Conservation (phyloP, 306 rosid genomes). For the Acacia crassicarpa region DNA sequence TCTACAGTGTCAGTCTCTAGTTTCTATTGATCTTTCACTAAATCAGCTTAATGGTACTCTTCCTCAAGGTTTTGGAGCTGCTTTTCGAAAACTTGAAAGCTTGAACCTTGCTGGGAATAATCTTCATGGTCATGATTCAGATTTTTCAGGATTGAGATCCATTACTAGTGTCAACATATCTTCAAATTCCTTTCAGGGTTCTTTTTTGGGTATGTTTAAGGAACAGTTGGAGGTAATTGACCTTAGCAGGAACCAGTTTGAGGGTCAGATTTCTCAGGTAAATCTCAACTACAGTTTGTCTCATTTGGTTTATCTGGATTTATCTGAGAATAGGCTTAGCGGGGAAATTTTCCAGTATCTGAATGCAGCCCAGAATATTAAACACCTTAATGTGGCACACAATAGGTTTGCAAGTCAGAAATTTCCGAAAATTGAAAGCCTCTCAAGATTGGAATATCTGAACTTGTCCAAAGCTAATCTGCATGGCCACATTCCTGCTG, state of each 20-base stretch:
- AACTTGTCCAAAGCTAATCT: slow-evolving; percentile 81
- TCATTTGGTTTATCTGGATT: slow-evolving; percentile 78
- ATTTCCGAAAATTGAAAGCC: slow-evolving; percentile 59
- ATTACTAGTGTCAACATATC: slow-evolving; percentile 72
- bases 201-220: slow-evolving; percentile 63
- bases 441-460: slow-evolving; percentile 66
- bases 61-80: slow-evolving; percentile 81
- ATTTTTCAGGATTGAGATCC: slow-evolving; percentile 65
- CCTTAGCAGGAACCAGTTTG: slow-evolving; percentile 87
- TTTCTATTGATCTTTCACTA: slow-evolving; percentile 72
- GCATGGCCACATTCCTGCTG: slow-evolving; percentile 66
- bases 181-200: slow-evolving; percentile 78
- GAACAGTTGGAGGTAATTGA: slow-evolving; percentile 71
- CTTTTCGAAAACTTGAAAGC: slow-evolving; percentile 71
- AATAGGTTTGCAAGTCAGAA: slow-evolving; percentile 71
- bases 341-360: slow-evolving; percentile 67
- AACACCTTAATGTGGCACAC: slow-evolving; percentile 77
- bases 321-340: slow-evolving; percentile 81
- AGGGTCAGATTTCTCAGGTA: slow-evolving; percentile 85
- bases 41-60: slow-evolving; percentile 74
- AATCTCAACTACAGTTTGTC: slow-evolving; percentile 61
- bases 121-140: slow-evolving; percentile 55
- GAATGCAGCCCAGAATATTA: slow-evolving; percentile 57
- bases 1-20: slow-evolving; percentile 61
- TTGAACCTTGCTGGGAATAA: slow-evolving; percentile 81